Evolutionary conservation across 2,329 filamentous ascomycete genomes (phyloP), one percentile per base, ranked within the genome.

Genomic region (Xylaria sp.): DNA sequence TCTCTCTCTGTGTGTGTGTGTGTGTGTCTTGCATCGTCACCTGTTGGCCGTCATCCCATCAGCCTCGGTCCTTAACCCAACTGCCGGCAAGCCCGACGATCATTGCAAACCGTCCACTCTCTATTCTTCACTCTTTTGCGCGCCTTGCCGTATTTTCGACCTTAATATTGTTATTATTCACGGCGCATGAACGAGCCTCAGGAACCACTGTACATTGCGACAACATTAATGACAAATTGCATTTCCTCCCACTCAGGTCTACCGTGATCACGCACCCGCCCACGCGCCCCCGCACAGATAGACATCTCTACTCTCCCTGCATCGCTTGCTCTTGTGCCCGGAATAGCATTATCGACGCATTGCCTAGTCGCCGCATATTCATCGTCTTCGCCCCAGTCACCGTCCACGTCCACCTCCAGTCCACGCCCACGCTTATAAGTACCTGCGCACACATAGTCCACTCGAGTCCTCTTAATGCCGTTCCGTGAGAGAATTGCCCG

Each of bases 401-500:
- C 10, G 36, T 17, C 22, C 22, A 36, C 50, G n/a, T 53, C 42
- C 25, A 39, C 56, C 29, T 11, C 36, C 20, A 45, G 38, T 11
- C 36, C 20, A 45, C 45, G 13, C n/a, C 25, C 7, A 45, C 49
- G 15, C 42, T 10, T 33, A 31, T 31, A 17, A 29, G 42, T 33
- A 22, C 33, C 25, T 56, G 44, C 50, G 47, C 55, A 25, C 56
- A 39, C n/a, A 36, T 45, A 64, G 50, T 29, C 31, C 3, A 15
- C 39, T n/a, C 5, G 10, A 11, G 33, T 45, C 36, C 54, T 71
- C 53, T 69, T 57, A 63, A 78, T 78, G 76, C 76, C 74, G 69
- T 71, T 78, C 38, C 75, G 76, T 63, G 73, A 77, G 42, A 75
- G 70, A 64, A 69, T 78, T 36, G 66, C 72, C 50, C 73, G 76